These are phyloP conservation scores for Kodamaea plutei DNA, from an alignment of 1,139 yeast species.

Conservation along the genomic window DNA sequence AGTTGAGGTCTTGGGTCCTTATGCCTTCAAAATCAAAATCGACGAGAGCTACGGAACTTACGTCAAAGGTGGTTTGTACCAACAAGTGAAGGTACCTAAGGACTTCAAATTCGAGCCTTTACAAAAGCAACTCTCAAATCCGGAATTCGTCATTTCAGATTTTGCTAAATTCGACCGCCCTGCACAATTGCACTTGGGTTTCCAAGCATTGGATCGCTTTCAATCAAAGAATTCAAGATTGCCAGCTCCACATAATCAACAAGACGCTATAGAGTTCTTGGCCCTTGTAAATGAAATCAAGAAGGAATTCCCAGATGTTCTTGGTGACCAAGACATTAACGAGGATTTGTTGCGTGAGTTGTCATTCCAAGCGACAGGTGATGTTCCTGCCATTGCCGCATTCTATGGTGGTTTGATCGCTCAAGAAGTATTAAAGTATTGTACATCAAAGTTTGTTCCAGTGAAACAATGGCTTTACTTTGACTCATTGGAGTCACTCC, in stretches of 20 bases:
- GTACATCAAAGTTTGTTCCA: conserved; percentile 91
- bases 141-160: conserved; percentile 79
- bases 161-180: conserved; percentile 94
- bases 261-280: conserved; percentile 69
- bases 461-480: conserved; percentile 87
- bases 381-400: conserved; percentile 85
- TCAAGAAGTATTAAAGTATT: conserved; percentile 92
- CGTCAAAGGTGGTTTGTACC: conserved; percentile 81
- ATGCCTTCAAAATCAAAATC: conserved; percentile 71
- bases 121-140: conserved; percentile 60
- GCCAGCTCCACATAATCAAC: conserved; percentile 74
- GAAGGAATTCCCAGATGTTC: conserved; percentile 52
- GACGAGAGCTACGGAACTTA: conserved; percentile 59
- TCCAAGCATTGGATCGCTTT: conserved; percentile 83
- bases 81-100: conserved; percentile 85
- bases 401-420: conserved; percentile 94
- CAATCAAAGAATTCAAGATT: conserved; percentile 53
- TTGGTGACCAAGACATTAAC: conserved; percentile 50
- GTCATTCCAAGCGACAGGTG: conserved; percentile 86
- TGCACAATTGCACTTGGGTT: conserved; percentile 82
- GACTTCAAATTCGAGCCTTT: conserved; percentile 61
- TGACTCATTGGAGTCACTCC: conserved; percentile 90
- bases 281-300: conserved; percentile 59
- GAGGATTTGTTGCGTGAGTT: conserved; percentile 66
- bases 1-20: conserved; percentile 88